phyloP scores from a whole-genome alignment of 129 eudicot genomes.

The Glebionis coronaria region DNA sequence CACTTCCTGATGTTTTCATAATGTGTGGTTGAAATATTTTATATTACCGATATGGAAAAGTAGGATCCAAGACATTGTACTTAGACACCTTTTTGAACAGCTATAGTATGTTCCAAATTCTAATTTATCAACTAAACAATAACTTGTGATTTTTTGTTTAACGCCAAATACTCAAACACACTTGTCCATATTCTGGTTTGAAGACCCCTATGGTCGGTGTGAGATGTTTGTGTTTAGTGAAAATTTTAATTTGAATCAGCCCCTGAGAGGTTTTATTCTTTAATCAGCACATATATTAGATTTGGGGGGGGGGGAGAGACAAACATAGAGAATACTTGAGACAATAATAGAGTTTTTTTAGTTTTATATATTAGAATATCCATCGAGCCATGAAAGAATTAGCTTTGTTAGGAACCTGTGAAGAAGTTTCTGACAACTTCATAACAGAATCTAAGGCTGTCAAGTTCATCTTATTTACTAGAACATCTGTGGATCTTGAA shows the following conservation, averaged over 20 bases:
- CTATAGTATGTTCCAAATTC: neutral
- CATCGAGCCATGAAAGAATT: neutral
- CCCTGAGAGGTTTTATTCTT: constrained; percentile 3
- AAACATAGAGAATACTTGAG: neutral
- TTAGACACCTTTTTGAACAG: neutral
- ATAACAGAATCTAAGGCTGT: neutral
- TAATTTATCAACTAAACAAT: too few relatives aligned
- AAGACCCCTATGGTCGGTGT: too few relatives aligned
- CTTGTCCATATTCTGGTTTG: too few relatives aligned
- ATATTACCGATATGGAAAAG: constrained; percentile 6
- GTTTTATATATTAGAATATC: neutral
- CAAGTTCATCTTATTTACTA: neutral
- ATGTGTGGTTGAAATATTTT: constrained; percentile 10
- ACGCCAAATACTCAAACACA: too few relatives aligned
- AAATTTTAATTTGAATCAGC: neutral
- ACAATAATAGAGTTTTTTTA: neutral
- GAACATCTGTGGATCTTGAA: neutral
- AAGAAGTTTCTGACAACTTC: constrained; percentile 1
- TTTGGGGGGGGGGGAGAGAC: neutral
- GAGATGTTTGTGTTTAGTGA: neutral
- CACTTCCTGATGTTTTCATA: constrained; percentile 20
- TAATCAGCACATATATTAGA: neutral
- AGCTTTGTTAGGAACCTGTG: neutral
- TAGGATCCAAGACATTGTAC: constrained; percentile 12
- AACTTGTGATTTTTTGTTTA: too few relatives aligned